Evolutionary conservation across 345 rosid species (phyloP).

Genomic region (Lenwebbia sp.): DNA sequence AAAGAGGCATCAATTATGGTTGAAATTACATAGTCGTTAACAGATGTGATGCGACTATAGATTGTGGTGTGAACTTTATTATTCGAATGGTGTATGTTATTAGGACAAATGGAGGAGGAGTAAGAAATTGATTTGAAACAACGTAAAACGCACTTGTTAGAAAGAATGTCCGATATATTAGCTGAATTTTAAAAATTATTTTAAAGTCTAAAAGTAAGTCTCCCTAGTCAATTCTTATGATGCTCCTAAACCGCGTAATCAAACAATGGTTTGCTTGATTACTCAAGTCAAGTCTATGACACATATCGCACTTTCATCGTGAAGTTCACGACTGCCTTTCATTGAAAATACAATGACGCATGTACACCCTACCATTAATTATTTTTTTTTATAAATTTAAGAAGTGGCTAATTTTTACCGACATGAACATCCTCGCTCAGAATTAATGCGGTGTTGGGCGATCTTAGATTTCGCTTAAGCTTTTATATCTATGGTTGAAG

Average conservation of each 20-base stretch:
- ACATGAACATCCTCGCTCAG: neutral
- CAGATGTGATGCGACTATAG: neutral
- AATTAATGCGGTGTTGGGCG: neutral
- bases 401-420: neutral
- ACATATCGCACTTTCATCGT: fast-evolving
- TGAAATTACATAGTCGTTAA: fast-evolving
- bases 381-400: too few species aligned
- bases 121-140: too few species aligned
- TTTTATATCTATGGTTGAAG: neutral
- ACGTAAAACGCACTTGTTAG: fast-evolving
- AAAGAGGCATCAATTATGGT: too few species aligned
- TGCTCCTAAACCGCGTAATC: neutral
- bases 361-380: fast-evolving
- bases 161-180: neutral
- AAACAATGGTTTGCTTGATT: neutral
- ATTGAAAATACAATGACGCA: fast-evolving
- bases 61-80: neutral
- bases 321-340: neutral
- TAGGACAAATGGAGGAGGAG: neutral
- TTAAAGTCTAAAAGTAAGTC: neutral
- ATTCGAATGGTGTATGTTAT: neutral
- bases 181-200: neutral
- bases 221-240: neutral
- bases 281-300: neutral
- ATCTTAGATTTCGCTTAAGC: neutral